Base-by-base conservation (phyloP, 1,284 basidiomycete genomes). In the Ustilago xerochloae region DNA sequence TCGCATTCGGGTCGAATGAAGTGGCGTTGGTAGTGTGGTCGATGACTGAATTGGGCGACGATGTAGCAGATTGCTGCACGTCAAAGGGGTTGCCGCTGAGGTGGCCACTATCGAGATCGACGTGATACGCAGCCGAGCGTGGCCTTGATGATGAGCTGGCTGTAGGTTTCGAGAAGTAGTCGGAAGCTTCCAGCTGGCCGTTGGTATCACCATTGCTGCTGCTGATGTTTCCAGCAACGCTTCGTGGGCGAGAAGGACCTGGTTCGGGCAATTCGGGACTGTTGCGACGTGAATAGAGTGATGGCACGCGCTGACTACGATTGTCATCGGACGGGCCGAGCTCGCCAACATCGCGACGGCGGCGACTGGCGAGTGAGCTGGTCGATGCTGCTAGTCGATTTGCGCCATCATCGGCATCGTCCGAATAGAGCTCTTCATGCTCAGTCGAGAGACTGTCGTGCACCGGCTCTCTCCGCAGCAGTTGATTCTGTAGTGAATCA, bases 401-500 rank as follows among this genome's bases (percentile, higher is more conserved):
- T 13, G 35, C n/a, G n/a, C n/a, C 6, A n/a, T 52, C 47, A 22
- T 69, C 58, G 50, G 62, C 33, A 36, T 56, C 55, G 6, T 56
- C 46, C 46, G 48, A 35, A 6, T 75, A 48, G 16, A 6, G 32
- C 52, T 10, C 46, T 24, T 60, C 45, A 6, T 67, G 51, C 16
- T 72, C 67, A 15, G 48, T 49, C 6, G 53, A 51, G 43, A 64
- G 22, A 12, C 52, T 63, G 30, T 66, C 66, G 8, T 61, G 35
- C 12, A 77, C 56, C 7, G 78, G 69, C 20, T 68, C 59, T 46
- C 68, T 56, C 10, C 67, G 70, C 30, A 82, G 66, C 33, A 83
- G 74, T 63, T 82, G 78, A 33, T 76, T 66, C 60, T 80, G 68
- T 9, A 83, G 57, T 30, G 78, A 67, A 41, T 78, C 80, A 57